Percentiles rank a stretch among this genome's conserved stretches.
These are phyloP conservation scores for Aspergillus thermomutatus DNA, from an alignment of 2,329 filamentous ascomycete species.

Conservation along the genomic window DNA sequence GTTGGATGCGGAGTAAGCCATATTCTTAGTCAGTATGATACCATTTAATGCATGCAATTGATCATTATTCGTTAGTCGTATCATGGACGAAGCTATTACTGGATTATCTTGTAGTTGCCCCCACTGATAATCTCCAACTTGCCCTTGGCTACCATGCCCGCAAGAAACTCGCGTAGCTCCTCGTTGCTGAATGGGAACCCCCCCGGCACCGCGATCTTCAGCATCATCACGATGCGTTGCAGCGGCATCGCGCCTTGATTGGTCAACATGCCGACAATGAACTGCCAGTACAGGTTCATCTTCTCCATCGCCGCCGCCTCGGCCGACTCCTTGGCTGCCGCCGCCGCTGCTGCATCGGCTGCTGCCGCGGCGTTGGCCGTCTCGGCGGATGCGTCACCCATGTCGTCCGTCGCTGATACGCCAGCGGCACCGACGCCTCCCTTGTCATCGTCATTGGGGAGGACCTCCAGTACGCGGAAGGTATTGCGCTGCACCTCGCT, in stretches of 20 bases:
- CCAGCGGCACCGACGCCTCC: conserved; percentile 17
- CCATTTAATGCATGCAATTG: not conserved
- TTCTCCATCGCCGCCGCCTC: conserved; percentile 64
- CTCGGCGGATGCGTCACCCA: conserved; percentile 22
- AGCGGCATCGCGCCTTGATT: conserved; percentile 84
- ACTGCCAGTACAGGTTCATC: conserved; percentile 79
- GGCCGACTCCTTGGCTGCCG: conserved; percentile 43
- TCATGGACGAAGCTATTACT: conserved; percentile 11
- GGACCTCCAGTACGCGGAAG: conserved; percentile 56
- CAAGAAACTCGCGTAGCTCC: conserved; percentile 77
- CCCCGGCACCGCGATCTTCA: conserved; percentile 84
- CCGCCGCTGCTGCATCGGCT: conserved; percentile 40
- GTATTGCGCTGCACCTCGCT: conserved; percentile 46
- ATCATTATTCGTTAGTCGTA: not conserved
- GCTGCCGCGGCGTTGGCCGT: conserved; percentile 35
- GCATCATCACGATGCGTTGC: conserved; percentile 83
- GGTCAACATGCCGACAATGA: conserved; percentile 91
- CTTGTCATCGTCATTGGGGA: conserved; percentile 36
- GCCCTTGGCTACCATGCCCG: conserved; percentile 69
- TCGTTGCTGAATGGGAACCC: conserved; percentile 89
- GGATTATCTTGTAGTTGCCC: conserved; percentile 62
- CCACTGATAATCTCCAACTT: conserved; percentile 64
- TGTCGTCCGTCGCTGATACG: conserved; percentile 17
- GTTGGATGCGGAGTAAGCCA: conserved; percentile 68
- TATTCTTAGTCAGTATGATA: not conserved